Evolutionary conservation across 306 rosid genomes (phyloP), one percentile per base, ranked within the genome.

Genomic region (Lithocarpus polystachyus): DNA sequence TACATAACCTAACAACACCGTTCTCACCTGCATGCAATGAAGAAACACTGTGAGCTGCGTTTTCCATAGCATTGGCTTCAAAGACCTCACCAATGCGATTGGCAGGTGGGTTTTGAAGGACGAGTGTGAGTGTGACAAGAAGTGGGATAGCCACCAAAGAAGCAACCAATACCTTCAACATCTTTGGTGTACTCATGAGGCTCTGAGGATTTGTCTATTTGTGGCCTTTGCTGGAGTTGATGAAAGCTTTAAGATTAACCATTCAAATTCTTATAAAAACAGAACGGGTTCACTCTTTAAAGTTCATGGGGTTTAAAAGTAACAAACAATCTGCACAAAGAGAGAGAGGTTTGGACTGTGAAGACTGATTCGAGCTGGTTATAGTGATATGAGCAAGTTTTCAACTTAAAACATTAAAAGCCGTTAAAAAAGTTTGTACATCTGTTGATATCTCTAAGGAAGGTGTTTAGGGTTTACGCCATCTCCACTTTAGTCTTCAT

Each of bases 141-240:
- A 86, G 73, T 2, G 87, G 84, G 69, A 89, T 71, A 57, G 75
- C 77, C 10, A 84, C 51, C 45, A 89, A 29, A 40, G 59, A 78
- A 78, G 68, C 24, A 54, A 64, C 79, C 17, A 86, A n/a, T 71
- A 75, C n/a, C 81, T 84, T 81, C 48, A 71, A 80, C 70, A 78
- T 17, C 40, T 82, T 82, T 81, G 80, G 84, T 12, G 48, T 24
- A 72, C 51, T 18, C 54, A 60, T 55, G 51, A 62, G 22, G 77
- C 77, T 26, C 1, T 83, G 22, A 17, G 3, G 1, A 17, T 23
- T 40, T 5, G 29, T 31, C 73, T 79, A 71, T 78, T 59, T 3
- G 48, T 1, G 40, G 65, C 6, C 81, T 60, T 79, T 35, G 60
- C 5, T 3, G 52, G 48, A 68, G 56, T 70, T 14, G 52, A 17